These are phyloP conservation scores for Penicillium oxalicum DNA, from an alignment of 2,329 filamentous ascomycete genomes.

Conservation along the genomic window DNA sequence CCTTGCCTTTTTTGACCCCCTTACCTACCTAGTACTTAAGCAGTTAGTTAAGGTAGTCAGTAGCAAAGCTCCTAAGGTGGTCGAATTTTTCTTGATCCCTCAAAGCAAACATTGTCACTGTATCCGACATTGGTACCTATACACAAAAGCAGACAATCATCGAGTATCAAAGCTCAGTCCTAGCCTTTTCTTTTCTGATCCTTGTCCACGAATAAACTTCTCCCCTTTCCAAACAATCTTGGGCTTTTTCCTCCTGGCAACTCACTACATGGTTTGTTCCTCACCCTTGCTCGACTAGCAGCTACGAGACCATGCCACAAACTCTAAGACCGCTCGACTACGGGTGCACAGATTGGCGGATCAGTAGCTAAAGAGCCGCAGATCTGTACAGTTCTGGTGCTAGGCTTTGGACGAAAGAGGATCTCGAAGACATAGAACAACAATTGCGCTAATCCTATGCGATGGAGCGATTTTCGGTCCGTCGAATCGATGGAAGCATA, in stretches of 20 bases:
- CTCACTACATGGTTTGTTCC: conserved; percentile 7
- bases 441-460: conserved; percentile 16
- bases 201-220: conserved; percentile 9
- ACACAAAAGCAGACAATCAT: conserved; percentile 9
- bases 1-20: no score
- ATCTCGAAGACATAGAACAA: conserved; percentile 18
- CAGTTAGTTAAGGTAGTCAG: not conserved
- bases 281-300: conserved; percentile 8
- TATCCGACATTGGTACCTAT: conserved; percentile 5
- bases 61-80: conserved; percentile 1
- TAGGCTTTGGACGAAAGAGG: conserved; percentile 16
- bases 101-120: conserved; percentile 4
- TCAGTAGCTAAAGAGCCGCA: conserved; percentile 17
- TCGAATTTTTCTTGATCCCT: conserved; percentile 7
- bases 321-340: conserved; percentile 13
- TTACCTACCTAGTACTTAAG: not conserved
- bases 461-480: conserved; percentile 15
- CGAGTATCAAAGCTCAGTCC: conserved; percentile 7
- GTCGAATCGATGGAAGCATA: conserved; percentile 17
- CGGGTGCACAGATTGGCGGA: conserved; percentile 16
- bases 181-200: conserved; percentile 9
- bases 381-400: conserved; percentile 17
- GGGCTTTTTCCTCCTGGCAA: conserved; percentile 6
- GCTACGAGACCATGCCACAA: conserved; percentile 14
- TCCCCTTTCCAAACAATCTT: conserved; percentile 7